phyloP scores from a whole-genome alignment of 331 rosid species.

The Acacia concinna region DNA sequence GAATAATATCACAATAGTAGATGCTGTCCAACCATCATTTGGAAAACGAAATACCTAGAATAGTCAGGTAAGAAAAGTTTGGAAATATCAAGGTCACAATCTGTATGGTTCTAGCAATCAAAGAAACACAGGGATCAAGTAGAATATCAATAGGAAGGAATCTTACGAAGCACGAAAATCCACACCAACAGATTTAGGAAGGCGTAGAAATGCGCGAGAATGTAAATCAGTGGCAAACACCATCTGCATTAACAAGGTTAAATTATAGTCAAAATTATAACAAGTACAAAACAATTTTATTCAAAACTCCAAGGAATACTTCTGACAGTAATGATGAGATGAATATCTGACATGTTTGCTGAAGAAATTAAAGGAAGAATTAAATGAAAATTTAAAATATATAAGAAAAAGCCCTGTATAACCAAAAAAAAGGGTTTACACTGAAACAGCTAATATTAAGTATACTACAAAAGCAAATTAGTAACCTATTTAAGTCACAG shows the following conservation, averaged over 20 bases:
- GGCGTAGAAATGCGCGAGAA: conserved; percentile 83
- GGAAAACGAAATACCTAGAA: neutral
- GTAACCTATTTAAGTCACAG: neutral
- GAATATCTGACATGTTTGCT: neutral
- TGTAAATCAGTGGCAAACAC: conserved; percentile 95
- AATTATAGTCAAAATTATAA: conserved; percentile 19
- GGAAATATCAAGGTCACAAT: neutral
- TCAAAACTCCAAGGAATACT: neutral
- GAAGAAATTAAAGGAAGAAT: neutral
- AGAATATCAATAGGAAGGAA: neutral
- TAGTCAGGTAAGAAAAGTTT: neutral
- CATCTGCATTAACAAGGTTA: conserved; percentile 57
- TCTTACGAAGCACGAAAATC: conserved; percentile 99
- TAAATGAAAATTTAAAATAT: neutral
- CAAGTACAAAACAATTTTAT: neutral
- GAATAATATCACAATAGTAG: conserved; percentile 11
- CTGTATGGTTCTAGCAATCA: conserved; percentile 1
- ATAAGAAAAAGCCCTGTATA: neutral
- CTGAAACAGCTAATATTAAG: neutral
- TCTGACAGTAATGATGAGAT: neutral
- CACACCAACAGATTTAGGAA: conserved; percentile 93
- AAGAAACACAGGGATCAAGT: conserved; percentile 2
- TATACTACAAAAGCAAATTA: neutral
- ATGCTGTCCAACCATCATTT: conserved; percentile 21
- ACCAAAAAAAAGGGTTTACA: neutral